Conservation (phyloP, 169 alveolate genomes). For the Cryptosporidium ubiquitum region DNA sequence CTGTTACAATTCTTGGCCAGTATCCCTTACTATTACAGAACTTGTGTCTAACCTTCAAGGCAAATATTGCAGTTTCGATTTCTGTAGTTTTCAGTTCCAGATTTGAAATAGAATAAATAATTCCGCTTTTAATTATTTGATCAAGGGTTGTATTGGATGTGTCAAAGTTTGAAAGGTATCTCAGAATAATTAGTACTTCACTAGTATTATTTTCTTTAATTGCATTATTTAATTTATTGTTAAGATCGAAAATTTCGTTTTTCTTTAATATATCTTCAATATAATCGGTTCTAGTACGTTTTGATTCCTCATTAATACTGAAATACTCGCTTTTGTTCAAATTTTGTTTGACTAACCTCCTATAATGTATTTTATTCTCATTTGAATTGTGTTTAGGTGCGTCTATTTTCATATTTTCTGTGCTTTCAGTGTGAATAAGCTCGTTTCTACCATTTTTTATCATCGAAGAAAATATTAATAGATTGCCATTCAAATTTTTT, state of each 20-base stretch:
- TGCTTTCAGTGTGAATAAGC: neutral
- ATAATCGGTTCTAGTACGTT: neutral
- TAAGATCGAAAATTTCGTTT: neutral
- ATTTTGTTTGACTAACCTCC: neutral
- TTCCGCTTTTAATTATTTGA: conserved; percentile 11
- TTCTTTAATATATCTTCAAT: neutral
- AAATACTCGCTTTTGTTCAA: neutral
- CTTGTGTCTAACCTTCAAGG: conserved; percentile 9
- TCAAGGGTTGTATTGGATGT: conserved; percentile 5
- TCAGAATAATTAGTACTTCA: conserved; percentile 30
- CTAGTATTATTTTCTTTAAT: conserved; percentile 14
- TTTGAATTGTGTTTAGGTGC: neutral
- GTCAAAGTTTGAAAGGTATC: neutral
- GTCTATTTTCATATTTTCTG: neutral
- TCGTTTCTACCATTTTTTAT: neutral
- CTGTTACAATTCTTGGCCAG: neutral
- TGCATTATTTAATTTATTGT: conserved; percentile 2
- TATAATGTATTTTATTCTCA: neutral
- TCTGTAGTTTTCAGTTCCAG: neutral
- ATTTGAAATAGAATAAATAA: neutral
- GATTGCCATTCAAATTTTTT: neutral
- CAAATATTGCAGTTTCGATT: conserved; percentile 29
- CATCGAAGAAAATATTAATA: neutral
- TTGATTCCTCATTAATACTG: neutral
- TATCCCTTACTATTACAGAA: conserved; percentile 30